Conservation (phyloP, 768 basidiomycete genomes). For the Mrakia gelida region DNA sequence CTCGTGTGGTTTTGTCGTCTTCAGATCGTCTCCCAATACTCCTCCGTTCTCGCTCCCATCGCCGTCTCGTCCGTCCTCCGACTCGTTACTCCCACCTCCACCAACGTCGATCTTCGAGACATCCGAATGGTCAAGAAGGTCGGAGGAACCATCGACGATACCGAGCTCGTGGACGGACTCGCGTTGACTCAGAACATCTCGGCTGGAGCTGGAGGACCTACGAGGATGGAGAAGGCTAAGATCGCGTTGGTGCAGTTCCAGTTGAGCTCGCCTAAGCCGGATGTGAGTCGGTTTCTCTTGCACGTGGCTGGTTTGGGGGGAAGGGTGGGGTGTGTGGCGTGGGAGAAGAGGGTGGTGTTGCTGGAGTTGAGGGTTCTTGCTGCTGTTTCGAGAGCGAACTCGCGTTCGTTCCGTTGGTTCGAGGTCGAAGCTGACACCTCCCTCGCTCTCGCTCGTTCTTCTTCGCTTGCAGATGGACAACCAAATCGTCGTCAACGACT, state of each 20-base stretch:
- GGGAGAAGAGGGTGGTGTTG: no score
- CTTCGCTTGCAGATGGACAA: conserved; percentile 86
- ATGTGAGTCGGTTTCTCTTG: conserved; percentile 55
- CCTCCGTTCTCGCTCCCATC: conserved; percentile 94
- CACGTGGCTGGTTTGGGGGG: neutral
- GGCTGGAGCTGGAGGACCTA: conserved; percentile 82
- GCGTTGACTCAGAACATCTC: conserved; percentile 97
- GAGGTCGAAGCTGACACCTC: neutral
- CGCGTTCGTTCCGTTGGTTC: neutral
- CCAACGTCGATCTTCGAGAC: conserved; percentile 93
- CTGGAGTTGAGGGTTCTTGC: neutral
- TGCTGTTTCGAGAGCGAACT: neutral
- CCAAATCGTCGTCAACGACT: conserved; percentile 98
- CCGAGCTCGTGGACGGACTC: conserved; percentile 91
- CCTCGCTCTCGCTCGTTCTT: neutral
- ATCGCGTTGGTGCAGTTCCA: conserved; percentile 99
- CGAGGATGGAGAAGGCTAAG: conserved; percentile 95
- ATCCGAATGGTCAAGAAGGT: conserved; percentile 97
- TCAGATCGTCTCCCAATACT: conserved; percentile 98
- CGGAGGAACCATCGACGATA: conserved; percentile 98
- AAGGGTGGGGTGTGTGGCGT: neutral
- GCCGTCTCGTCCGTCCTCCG: conserved; percentile 95
- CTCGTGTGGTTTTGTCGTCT: neutral
- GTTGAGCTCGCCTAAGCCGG: conserved; percentile 93
- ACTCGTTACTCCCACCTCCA: conserved; percentile 78